Conservation (phyloP, 352 stramenopile genomes). For the Blastocystis sp. region DNA sequence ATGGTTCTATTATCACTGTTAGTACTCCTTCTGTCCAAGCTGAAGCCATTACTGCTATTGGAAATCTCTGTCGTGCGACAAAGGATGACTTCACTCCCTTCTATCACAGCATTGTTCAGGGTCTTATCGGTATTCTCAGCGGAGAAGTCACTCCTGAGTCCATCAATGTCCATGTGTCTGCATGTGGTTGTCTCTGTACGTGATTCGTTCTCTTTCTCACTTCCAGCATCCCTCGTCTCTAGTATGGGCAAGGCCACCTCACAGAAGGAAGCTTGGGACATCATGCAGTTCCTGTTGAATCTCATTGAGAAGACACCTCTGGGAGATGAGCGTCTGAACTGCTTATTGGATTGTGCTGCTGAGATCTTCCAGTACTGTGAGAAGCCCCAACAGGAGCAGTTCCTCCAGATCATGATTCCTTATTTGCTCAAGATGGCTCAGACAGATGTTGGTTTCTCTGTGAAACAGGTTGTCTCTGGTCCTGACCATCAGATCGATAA, state of each 20-base stretch:
- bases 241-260: background rate
- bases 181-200: constrained; percentile 28
- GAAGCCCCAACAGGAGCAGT: background rate
- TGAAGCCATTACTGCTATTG: constrained; percentile 19
- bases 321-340: constrained; percentile 36
- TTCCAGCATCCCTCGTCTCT: constrained; percentile 2
- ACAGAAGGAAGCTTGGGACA: constrained; percentile 38
- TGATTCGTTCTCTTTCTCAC: background rate
- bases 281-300: constrained; percentile 36
- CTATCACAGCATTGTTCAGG: constrained; percentile 24
- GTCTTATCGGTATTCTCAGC: constrained; percentile 8
- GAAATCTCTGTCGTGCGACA: background rate
- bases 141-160: background rate
- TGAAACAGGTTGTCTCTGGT: constrained; percentile 35
- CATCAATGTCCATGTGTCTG: constrained; percentile 43
- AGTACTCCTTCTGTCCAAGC: constrained; percentile 10
- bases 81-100: constrained; percentile 46
- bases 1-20: background rate
- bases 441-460: background rate
- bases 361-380: constrained; percentile 58
- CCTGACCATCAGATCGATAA: constrained; percentile 32
- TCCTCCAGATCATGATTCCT: constrained; percentile 7
- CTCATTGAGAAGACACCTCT: background rate
- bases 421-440: constrained; percentile 19
- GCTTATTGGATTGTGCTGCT: constrained; percentile 31